Conservation (phyloP, 345 rosid species). For the Hypericum perforatum region DNA sequence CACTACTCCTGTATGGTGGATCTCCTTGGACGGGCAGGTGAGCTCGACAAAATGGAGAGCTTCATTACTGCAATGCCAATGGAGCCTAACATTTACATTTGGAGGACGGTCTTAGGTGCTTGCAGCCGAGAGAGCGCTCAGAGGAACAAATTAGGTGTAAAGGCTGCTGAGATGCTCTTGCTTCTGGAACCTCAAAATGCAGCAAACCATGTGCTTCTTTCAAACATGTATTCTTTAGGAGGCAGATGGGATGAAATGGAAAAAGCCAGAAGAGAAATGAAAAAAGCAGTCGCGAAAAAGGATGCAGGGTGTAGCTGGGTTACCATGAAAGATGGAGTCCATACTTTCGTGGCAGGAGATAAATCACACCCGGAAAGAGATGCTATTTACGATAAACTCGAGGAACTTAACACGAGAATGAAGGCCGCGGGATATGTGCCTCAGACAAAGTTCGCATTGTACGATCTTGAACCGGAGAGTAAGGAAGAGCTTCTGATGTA, state of each 20-base stretch:
- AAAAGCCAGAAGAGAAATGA: slow-evolving; percentile 61
- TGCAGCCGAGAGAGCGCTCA: slow-evolving; percentile 59
- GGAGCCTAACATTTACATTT: slow-evolving; percentile 68
- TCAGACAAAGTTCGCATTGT: slow-evolving; percentile 56
- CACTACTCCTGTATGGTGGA: slow-evolving; percentile 91
- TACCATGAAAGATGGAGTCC: slow-evolving; percentile 83
- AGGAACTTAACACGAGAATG: slow-evolving; percentile 63
- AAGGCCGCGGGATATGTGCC: slow-evolving; percentile 75
- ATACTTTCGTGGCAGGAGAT: slow-evolving; percentile 79
- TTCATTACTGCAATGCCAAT: slow-evolving; percentile 60
- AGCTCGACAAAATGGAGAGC: slow-evolving; percentile 57
- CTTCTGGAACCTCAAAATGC: slow-evolving; percentile 76
- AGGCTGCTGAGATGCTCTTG: slow-evolving; percentile 70
- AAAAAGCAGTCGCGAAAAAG: slow-evolving; percentile 60
- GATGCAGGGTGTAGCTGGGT: slow-evolving; percentile 98
- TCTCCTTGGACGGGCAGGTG: slow-evolving; percentile 81
- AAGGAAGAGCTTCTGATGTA: slow-evolving; percentile 75
- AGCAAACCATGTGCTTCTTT: slow-evolving; percentile 75
- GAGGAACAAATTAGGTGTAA: slow-evolving; percentile 54
- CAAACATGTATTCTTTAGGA: slow-evolving; percentile 83
- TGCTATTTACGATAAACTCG: slow-evolving; percentile 54
- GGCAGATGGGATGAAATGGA: slow-evolving; percentile 78
- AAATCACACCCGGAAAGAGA: slow-evolving; percentile 54
- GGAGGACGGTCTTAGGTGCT: slow-evolving; percentile 88
- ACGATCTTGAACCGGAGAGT: slow-evolving; percentile 70